Conservation (phyloP, 257 asterid species). For the Prunella vulgaris region DNA sequence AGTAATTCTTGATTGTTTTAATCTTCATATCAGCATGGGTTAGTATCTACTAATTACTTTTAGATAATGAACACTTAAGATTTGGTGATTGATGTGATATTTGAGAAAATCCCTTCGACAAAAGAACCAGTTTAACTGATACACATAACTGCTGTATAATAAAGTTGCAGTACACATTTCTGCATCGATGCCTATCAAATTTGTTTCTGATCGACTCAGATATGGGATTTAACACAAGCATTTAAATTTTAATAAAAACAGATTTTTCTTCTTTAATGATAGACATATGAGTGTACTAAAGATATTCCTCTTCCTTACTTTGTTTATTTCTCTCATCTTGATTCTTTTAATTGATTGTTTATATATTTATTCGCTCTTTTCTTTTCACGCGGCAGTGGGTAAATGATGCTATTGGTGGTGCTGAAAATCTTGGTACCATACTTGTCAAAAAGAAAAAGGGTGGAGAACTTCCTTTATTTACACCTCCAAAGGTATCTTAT, state of each 20-base stretch:
- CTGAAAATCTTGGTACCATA: constrained; percentile 59
- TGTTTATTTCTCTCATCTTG: neutral
- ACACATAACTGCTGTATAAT: neutral
- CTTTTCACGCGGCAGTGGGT: constrained; percentile 53
- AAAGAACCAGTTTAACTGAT: neutral
- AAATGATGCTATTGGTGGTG: constrained; percentile 75
- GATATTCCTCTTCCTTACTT: neutral
- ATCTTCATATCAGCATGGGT: neutral
- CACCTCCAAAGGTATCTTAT: constrained; percentile 65
- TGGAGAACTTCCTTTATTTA: constrained; percentile 73
- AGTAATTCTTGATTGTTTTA: neutral
- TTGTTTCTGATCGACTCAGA: neutral
- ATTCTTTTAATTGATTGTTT: neutral
- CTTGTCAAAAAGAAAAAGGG: constrained; percentile 65
- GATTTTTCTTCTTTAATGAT: neutral
- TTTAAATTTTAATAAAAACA: neutral
- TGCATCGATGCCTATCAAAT: neutral
- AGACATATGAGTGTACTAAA: neutral
- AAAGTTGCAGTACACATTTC: neutral
- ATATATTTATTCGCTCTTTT: neutral
- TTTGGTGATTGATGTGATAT: neutral
- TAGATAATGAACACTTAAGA: neutral
- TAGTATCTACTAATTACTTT: neutral
- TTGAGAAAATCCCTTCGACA: neutral
- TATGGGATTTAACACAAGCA: neutral